These are phyloP conservation scores for Mortierella sp. DNA, from an alignment of 371 early-diverging fungal species.

Conservation along the genomic window DNA sequence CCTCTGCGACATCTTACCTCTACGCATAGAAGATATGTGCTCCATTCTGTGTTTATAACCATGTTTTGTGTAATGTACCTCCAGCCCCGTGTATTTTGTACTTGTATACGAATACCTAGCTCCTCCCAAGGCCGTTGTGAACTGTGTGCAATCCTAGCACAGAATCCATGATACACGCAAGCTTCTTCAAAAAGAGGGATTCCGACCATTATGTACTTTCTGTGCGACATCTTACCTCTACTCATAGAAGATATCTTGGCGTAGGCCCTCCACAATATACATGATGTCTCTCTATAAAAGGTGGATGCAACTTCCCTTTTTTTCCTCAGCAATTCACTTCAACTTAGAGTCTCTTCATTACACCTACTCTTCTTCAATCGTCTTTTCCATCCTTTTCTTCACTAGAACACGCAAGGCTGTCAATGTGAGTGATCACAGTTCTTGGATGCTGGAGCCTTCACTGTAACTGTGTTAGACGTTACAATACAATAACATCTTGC, in stretches of 20 bases:
- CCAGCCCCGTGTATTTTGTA: conserved; percentile 14
- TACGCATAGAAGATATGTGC: conserved; percentile 17
- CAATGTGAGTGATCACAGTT: conserved; percentile 23
- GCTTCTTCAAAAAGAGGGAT: conserved; percentile 13
- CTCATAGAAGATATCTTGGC: conserved; percentile 16
- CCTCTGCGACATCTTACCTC: conserved; percentile 20
- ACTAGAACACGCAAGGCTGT: conserved; percentile 14
- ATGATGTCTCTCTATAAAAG: conserved; percentile 27
- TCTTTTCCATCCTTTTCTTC: conserved; percentile 10
- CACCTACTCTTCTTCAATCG: conserved; percentile 23
- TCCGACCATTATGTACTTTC: conserved; percentile 14
- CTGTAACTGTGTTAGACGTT: conserved; percentile 7
- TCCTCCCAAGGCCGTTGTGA: conserved; percentile 18
- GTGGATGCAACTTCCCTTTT: conserved; percentile 11
- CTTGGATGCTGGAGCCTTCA: conserved; percentile 13
- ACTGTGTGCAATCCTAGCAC: conserved; percentile 9
- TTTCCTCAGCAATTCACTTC: conserved; percentile 24
- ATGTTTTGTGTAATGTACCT: conserved; percentile 12
- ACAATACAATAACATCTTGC: conserved; percentile 13
- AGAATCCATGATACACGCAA: conserved; percentile 12
- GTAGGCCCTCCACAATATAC: conserved; percentile 4
- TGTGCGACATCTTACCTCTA: conserved; percentile 21
- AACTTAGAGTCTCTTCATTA: conserved; percentile 17
- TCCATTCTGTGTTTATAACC: conserved; percentile 9
- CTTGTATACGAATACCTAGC: conserved; percentile 15